Conservation (phyloP, 2,329 filamentous ascomycete species). For the Aspergillus pseudoviridinutans region DNA sequence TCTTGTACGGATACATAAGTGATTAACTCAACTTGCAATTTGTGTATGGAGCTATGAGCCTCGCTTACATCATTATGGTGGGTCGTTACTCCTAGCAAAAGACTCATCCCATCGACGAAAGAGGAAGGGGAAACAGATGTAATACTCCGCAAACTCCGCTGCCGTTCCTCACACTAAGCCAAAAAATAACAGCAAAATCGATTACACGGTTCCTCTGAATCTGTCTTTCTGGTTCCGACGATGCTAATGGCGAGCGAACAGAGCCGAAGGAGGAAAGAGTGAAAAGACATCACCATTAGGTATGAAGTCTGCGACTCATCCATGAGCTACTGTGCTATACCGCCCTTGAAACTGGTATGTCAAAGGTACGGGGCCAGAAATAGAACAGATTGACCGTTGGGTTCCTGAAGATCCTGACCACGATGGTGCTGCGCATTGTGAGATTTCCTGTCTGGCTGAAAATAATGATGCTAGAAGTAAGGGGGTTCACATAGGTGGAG, state of each 20-base stretch:
- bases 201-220: background rate
- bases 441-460: background rate
- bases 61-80: background rate
- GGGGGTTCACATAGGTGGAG: background rate
- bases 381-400: background rate
- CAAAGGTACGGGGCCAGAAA: background rate
- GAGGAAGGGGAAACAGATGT: background rate
- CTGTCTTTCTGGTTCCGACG: no score
- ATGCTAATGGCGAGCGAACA: background rate
- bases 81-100: background rate
- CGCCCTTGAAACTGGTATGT: background rate
- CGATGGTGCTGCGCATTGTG: background rate
- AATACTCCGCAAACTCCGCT: background rate
- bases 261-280: background rate
- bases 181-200: background rate
- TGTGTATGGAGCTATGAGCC: background rate
- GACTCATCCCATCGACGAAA: background rate
- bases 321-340: background rate
- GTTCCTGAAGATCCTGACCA: background rate
- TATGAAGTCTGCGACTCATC: background rate
- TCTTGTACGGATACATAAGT: background rate
- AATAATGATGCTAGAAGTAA: background rate
- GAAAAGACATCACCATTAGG: background rate
- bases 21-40: background rate
- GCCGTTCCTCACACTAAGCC: background rate